Evolutionary conservation across 2,329 filamentous ascomycete species (phyloP), one percentile per base, ranked within the genome.

Genomic region (Hypoxylon sp.): DNA sequence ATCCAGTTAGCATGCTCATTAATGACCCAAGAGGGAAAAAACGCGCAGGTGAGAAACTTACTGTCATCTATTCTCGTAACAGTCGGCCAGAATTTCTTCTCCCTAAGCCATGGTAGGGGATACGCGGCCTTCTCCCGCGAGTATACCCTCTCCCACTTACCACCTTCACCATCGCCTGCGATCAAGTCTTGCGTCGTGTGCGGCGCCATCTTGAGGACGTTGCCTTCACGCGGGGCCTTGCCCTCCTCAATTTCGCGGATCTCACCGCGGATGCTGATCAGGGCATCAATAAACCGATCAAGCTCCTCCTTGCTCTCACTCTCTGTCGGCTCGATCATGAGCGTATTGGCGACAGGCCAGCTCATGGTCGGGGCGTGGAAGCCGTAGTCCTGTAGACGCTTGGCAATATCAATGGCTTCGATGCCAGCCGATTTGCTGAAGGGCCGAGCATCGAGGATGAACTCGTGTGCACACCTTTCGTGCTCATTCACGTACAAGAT

Each of bases 291-390:
- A 84, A 98, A 98, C 21, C 95, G 91, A 80, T 98, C 95, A 1
- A 98, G 88, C 84, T 98, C 95, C 69, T 91, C 91, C 79, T 96
- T 94, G 80, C 89, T 93, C 84, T 98, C 95, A 13, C 91, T 94
- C 82, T 98, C 95, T 0, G 95, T 98, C 1, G 95, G 95, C 83
- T 98, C 95, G 72, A 98, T 97, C 95, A 98, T 98, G 48, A 98
- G 88, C 0, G 95, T 98, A 82, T 97, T 97, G 57, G 93, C 88
- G 1, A 98, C 94, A 1, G 95, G 95, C 93, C 93, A 98, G 78
- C 90, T 94, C 95, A 98, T 98, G 58, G 95, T 98, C 0, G 95
- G 95, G 1, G 94, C 93, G 80, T 98, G 95, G 88, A 98, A 98
- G 45, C 95, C 95, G 78, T 97, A 98, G 79, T 98, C 95, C 81